These are phyloP conservation scores for Yarrowia porcina DNA, from an alignment of 805 yeast genomes.

Conservation along the genomic window DNA sequence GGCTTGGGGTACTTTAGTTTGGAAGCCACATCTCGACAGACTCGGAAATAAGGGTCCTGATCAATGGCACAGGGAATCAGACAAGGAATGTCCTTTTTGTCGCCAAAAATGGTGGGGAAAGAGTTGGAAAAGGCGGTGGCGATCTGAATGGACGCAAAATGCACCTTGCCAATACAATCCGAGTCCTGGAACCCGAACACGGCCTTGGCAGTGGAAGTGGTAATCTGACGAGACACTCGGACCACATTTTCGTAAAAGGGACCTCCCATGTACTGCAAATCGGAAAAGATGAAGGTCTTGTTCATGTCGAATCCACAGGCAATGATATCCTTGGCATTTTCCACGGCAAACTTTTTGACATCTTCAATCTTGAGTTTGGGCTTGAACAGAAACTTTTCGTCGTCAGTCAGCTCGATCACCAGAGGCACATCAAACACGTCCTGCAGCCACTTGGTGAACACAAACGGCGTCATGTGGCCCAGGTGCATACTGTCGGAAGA, in stretches of 20 bases:
- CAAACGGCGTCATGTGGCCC: conserved; percentile 95
- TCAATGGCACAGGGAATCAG: conserved; percentile 98
- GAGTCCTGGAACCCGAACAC: conserved; percentile 95
- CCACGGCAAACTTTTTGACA: conserved; percentile 72
- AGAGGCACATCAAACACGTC: conserved; percentile 96
- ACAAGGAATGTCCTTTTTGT: conserved; percentile 88
- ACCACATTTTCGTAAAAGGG: conserved; percentile 93
- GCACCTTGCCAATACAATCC: conserved; percentile 90
- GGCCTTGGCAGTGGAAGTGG: conserved; percentile 94
- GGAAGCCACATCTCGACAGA: conserved; percentile 95
- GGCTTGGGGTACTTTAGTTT: conserved; percentile 89
- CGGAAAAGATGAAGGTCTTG: conserved; percentile 93
- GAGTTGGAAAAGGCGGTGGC: conserved; percentile 95
- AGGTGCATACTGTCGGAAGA: conserved; percentile 90
- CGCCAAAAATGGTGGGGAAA: conserved; percentile 87
- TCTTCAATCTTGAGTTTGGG: conserved; percentile 84
- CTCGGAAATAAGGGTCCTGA: conserved; percentile 97
- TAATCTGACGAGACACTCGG: conserved; percentile 87
- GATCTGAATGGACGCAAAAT: conserved; percentile 94
- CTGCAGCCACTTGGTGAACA: conserved; percentile 96
- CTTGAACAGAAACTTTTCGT: conserved; percentile 93
- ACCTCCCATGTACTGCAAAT: conserved; percentile 88
- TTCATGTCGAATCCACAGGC: conserved; percentile 93
- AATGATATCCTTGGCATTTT: conserved; percentile 88
- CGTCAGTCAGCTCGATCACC: conserved; percentile 91